Base-by-base conservation (phyloP, 2,329 filamentous ascomycete genomes). In the Penicillium sp. region DNA sequence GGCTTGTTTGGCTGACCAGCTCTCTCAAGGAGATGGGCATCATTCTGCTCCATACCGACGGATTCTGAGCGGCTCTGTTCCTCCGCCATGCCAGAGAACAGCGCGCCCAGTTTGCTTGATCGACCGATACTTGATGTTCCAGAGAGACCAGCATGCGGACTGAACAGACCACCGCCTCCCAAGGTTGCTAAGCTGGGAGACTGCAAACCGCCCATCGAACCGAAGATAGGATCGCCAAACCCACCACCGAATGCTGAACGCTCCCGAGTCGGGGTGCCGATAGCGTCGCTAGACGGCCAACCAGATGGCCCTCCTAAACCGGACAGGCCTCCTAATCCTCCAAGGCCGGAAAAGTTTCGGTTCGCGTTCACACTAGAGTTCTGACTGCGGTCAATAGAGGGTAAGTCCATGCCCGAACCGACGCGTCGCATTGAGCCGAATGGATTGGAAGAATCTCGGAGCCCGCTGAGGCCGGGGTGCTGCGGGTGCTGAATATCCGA, bases 311-410 rank as follows among this genome's bases (percentile, higher is more conserved):
- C 70, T 25, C 76, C 73, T 12, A 86, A 72, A 34, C 75, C 76
- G 48, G 79, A 75, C 44, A 86, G 70, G 34, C 70, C 70, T 45
- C 75, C 71, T 9, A 79, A 56, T 28, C 69, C 69, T 46, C 76
- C 72, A n/a, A 86, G 71, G 37, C 74, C 77, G 46, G 80, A 77
- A 49, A 86, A 95, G 8, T 79, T 84, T 60, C 89, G 87, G 38
- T 73, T 72, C 26, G 86, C 82, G 9, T 88, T 87, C 13, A 85
- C 86, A 62, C 90, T 95, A 0, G 90, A 95, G 0, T 88, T 95
- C 67, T 95, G 90, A 65, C 90, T 96, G 18, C 91, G 85, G 65
- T 97, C 91, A 57, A 90, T 88, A 4, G 85, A 83, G 48, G 76
- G 73, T 34, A 73, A 66, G 54, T 79, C 79, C 51, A 80, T 79